These are phyloP conservation scores for Chaetomiaceae sp. DNA, from an alignment of 2,329 filamentous ascomycete species.

Conservation along the genomic window DNA sequence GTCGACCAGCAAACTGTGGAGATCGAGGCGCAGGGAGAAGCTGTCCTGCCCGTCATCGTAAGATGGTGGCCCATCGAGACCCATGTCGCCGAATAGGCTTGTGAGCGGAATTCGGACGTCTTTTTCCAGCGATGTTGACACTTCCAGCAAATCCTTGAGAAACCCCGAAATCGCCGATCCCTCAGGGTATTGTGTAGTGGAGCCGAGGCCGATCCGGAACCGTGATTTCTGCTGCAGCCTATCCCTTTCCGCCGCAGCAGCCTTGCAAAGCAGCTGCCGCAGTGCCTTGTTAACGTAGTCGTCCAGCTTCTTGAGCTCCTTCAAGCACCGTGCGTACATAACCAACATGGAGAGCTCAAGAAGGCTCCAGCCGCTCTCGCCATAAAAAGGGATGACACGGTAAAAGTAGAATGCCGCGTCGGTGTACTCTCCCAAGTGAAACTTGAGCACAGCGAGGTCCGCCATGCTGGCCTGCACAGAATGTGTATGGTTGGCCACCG, in stretches of 20 bases:
- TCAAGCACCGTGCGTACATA: constrained; percentile 80
- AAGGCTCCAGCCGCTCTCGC: constrained; percentile 69
- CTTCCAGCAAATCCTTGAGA: constrained; percentile 44
- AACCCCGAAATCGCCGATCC: constrained; percentile 43
- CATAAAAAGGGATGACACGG: constrained; percentile 73
- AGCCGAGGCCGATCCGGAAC: constrained; percentile 30
- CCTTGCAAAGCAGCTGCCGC: constrained; percentile 68
- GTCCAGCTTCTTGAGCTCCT: constrained; percentile 68
- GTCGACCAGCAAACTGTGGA: constrained; percentile 70
- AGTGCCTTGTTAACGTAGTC: constrained; percentile 73
- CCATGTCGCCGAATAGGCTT: constrained; percentile 68
- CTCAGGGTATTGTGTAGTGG: constrained; percentile 31
- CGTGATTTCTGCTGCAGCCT: constrained; percentile 39
- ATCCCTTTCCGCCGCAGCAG: constrained; percentile 52
- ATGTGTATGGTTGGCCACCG: constrained; percentile 71
- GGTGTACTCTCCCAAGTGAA: constrained; percentile 66
- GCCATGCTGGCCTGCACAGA: constrained; percentile 73
- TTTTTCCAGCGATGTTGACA: constrained; percentile 43
- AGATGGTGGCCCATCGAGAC: constrained; percentile 62
- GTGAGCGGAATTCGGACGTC: constrained; percentile 65
- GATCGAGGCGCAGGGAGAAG: constrained; percentile 63
- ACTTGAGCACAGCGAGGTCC: constrained; percentile 83
- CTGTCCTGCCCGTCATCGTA: constrained; percentile 71
- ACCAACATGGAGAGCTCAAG: constrained; percentile 80
- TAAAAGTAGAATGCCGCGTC: constrained; percentile 75